A percentile compares a stretch with the other conserved stretches of the same genome.
phyloP scores from a whole-genome alignment of 176 grass and related monocot species.

The Aegilops tauschii region DNA sequence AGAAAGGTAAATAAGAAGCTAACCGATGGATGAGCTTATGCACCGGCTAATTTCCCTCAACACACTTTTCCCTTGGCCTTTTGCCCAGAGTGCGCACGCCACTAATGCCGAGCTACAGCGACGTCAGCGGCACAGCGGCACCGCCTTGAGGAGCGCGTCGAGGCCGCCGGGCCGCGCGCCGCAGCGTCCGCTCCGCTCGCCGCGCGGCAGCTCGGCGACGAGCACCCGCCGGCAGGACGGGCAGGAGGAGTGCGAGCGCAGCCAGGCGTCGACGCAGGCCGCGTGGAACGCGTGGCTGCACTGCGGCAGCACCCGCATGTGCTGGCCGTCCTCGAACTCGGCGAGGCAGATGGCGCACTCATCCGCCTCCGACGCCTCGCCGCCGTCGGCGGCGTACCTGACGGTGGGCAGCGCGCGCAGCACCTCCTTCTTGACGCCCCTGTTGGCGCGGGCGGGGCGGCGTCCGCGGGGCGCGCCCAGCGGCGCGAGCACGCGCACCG shows the following conservation, averaged over 20 bases:
- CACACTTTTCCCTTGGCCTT: slow-evolving; percentile 5
- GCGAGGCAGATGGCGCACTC: slow-evolving; percentile 77
- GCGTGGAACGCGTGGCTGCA: slow-evolving; percentile 71
- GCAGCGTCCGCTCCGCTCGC: slow-evolving; percentile 40
- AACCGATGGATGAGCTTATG: slow-evolving; percentile 19
- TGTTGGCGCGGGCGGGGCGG: neutral
- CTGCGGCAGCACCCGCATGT: slow-evolving; percentile 65
- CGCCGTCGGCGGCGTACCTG: slow-evolving; percentile 29
- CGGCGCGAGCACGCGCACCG: slow-evolving; percentile 53
- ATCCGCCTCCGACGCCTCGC: slow-evolving; percentile 17
- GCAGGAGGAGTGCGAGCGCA: slow-evolving; percentile 63
- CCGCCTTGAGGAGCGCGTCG: slow-evolving; percentile 31
- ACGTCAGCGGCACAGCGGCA: neutral
- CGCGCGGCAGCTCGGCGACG: slow-evolving; percentile 31
- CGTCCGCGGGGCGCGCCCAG: neutral
- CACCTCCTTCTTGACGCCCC: slow-evolving; percentile 61
- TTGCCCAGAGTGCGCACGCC: slow-evolving; percentile 16
- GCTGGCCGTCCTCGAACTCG: slow-evolving; percentile 61
- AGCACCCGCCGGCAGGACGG: slow-evolving; percentile 69
- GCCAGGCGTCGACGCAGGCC: slow-evolving; percentile 67
- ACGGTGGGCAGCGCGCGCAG: slow-evolving; percentile 47
- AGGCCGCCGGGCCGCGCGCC: slow-evolving; percentile 29
- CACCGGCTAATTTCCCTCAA: neutral
- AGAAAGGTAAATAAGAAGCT: neutral
- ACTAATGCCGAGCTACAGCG: slow-evolving; percentile 34